Conservation (phyloP, 2,329 filamentous ascomycete species). For the Pseudovirgaria hyperparasitica region DNA sequence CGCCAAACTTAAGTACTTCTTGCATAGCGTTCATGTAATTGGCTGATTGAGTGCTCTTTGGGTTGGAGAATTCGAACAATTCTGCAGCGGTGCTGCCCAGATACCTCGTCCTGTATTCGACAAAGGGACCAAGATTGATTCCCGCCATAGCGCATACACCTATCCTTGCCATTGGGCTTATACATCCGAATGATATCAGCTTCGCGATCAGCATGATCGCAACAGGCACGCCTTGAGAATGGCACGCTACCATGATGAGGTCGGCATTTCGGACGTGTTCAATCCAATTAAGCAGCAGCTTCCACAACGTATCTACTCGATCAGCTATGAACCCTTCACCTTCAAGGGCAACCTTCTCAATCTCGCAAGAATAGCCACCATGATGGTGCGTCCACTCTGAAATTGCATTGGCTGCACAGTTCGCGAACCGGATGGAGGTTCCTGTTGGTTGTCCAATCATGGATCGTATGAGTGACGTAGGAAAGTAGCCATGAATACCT, state of each 20-base stretch:
- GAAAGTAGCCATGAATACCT: slow-evolving; percentile 89
- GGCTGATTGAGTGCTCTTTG: slow-evolving; percentile 68
- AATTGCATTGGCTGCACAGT: slow-evolving; percentile 72
- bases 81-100: slow-evolving; percentile 87
- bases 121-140: slow-evolving; percentile 84
- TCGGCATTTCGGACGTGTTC: slow-evolving; percentile 80
- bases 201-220: slow-evolving; percentile 86
- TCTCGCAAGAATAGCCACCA: slow-evolving; percentile 63
- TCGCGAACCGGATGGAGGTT: slow-evolving; percentile 87
- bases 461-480: slow-evolving; percentile 71
- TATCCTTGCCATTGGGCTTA: slow-evolving; percentile 62
- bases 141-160: slow-evolving; percentile 85
- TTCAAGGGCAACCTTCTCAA: slow-evolving; percentile 89
- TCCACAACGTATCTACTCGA: slow-evolving; percentile 86
- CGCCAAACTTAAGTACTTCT: slow-evolving; percentile 63
- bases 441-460: slow-evolving; percentile 92
- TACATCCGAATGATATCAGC: slow-evolving; percentile 77
- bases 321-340: slow-evolving; percentile 88
- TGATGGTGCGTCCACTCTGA: slow-evolving; percentile 61
- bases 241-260: slow-evolving; percentile 81
- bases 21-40: slow-evolving; percentile 67
- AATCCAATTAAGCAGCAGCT: slow-evolving; percentile 86
- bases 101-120: slow-evolving; percentile 80
- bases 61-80: slow-evolving; percentile 83
- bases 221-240: slow-evolving; percentile 92